phyloP scores from a whole-genome alignment of 768 basidiomycete genomes.

The Rhizopogon rudus region DNA sequence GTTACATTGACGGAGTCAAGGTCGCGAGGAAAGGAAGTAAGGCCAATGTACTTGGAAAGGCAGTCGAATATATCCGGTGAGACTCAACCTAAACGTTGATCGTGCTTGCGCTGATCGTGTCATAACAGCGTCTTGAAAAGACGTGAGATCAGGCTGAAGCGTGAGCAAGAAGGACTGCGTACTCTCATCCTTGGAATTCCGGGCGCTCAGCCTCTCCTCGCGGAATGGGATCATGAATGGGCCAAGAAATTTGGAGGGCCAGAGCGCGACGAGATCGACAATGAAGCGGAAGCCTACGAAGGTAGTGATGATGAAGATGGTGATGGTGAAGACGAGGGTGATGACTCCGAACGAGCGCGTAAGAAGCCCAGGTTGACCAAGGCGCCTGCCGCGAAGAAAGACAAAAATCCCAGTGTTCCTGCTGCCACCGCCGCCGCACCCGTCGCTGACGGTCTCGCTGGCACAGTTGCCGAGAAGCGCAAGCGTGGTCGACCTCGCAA shows the following conservation, averaged over 20 bases:
- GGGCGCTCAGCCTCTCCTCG: slow-evolving; percentile 64
- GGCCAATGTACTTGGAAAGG: slow-evolving; percentile 85
- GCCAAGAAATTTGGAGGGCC: slow-evolving; percentile 67
- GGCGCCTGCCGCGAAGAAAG: slow-evolving; percentile 42
- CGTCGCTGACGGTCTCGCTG: slow-evolving; percentile 25
- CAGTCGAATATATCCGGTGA: slow-evolving; percentile 81
- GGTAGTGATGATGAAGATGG: slow-evolving; percentile 40
- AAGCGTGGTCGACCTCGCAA: slow-evolving; percentile 84
- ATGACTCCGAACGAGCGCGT: slow-evolving; percentile 43
- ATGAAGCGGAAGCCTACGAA: slow-evolving; percentile 34
- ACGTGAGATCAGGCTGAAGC: slow-evolving; percentile 63
- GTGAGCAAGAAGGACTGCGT: slow-evolving; percentile 74
- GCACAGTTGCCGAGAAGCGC: slow-evolving; percentile 60
- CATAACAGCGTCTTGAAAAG: slow-evolving; percentile 65
- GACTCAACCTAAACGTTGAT: slow-evolving; percentile 9
- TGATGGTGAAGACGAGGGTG: slow-evolving; percentile 34
- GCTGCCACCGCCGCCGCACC: slow-evolving; percentile 16
- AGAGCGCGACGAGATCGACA: slow-evolving; percentile 68
- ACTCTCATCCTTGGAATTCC: slow-evolving; percentile 66
- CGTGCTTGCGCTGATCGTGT: slow-evolving; percentile 3
- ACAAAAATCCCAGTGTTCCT: slow-evolving; percentile 30
- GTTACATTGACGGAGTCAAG: slow-evolving; percentile 89
- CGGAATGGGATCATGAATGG: slow-evolving; percentile 79
- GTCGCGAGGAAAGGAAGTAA: slow-evolving; percentile 90
- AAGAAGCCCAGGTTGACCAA: slow-evolving; percentile 56